Evolutionary conservation across 306 rosid species (phyloP), one percentile per base, ranked within the genome.

Genomic region (Abrus pulchellus): DNA sequence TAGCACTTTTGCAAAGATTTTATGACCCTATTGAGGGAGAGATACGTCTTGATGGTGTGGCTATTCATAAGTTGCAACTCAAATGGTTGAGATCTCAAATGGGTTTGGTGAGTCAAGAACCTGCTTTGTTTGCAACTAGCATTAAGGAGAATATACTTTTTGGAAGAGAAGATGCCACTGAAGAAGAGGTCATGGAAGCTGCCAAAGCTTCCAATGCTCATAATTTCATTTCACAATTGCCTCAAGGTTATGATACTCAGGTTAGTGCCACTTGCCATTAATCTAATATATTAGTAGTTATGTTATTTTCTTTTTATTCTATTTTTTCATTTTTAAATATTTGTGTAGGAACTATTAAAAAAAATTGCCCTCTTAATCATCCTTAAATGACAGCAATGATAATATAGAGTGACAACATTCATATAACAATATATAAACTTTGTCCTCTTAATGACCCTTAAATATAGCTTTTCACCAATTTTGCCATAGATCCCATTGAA

Each of bases 81-180:
- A 90, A 90, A 76, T 93, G 99, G 99, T 38, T 95, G 28, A 86
- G 99, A 47, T 93, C 96, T 4, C 96, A 93, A 33, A 89, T 95
- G 98, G 99, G 99, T 0, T 72, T 95, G 82, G 98, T 95, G 6
- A 95, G 99, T 74, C 99, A 95, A 68, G 99, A 95, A 73, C 99
- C 99, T 6, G 95, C 92, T 3, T 85, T 95, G 1, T 95, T 95
- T 68, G 99, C 93, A 2, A 93, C 99, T 2, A 85, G 85, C 59
- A 91, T 95, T 72, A 91, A 74, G 33, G 97, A 95, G 83, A 95
- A 95, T 77, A 83, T 95, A 68, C 85, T 95, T 1, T 95, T 95
- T 84, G 99, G 99, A 2, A 93, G 86, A 52, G 99, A 93, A 55
- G 93, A 90, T 74, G 99, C 94, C 1, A 82, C 87, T 0, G 70